Conservation (phyloP, 1,139 yeast species). For the Blastobotrys ciferrii region DNA sequence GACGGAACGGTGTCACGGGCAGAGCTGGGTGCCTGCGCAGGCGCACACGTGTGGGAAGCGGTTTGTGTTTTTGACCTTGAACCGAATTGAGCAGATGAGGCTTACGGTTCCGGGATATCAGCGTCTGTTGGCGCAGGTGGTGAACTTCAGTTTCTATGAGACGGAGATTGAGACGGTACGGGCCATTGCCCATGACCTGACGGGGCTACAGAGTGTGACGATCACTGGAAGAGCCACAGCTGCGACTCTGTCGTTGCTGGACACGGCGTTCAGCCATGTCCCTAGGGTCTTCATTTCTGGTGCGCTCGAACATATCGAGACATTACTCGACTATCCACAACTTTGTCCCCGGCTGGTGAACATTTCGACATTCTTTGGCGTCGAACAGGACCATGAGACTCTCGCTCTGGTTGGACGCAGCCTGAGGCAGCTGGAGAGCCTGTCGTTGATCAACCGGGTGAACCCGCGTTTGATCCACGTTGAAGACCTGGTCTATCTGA, state of each 20-base stretch:
- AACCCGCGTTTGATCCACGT: conserved; percentile 3
- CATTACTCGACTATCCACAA: background rate
- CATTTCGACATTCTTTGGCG: background rate
- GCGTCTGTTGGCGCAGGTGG: background rate
- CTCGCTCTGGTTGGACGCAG: background rate
- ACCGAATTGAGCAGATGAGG: background rate
- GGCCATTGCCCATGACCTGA: background rate
- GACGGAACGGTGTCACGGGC: background rate
- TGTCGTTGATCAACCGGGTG: background rate
- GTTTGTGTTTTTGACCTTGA: background rate
- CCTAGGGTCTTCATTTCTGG: conserved; percentile 1
- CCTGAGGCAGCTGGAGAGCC: background rate
- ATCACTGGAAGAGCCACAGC: background rate
- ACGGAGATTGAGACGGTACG: background rate
- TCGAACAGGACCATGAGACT: background rate
- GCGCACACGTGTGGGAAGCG: conserved; percentile 4
- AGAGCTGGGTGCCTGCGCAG: background rate
- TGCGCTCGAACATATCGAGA: background rate
- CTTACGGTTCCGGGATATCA: background rate
- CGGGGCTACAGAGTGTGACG: background rate
- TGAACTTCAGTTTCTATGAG: background rate
- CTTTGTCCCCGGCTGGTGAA: background rate
- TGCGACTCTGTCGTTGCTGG: background rate
- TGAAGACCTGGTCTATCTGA: background rate
- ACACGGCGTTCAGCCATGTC: background rate